A percentile compares a stretch with the other conserved stretches of the same genome.
Conservation (phyloP, 768 basidiomycete genomes). For the Lactarius indigo region DNA sequence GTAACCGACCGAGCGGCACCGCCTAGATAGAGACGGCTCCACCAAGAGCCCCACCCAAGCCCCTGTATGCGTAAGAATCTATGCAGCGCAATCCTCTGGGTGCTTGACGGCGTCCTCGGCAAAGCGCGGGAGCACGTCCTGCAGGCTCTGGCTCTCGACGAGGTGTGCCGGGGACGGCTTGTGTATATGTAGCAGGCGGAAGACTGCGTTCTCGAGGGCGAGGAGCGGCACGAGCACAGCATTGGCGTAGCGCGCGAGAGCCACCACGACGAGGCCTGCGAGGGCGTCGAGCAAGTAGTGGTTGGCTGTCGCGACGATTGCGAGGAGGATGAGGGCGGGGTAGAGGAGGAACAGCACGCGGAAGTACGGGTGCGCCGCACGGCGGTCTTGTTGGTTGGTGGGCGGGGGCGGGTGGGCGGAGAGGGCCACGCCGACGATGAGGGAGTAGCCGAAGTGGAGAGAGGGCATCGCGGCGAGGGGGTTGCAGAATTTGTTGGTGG, state of each 20-base stretch:
- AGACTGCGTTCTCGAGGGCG: slow-evolving; percentile 11
- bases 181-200: slow-evolving; percentile 11
- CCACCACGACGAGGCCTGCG: slow-evolving; percentile 11
- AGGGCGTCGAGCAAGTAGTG: slow-evolving; percentile 21
- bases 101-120: not conserved
- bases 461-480: slow-evolving; percentile 21
- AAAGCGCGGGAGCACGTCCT: slow-evolving; percentile 7
- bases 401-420: not conserved
- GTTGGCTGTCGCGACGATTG: slow-evolving; percentile 20
- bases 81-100: not conserved
- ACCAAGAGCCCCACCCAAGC: not conserved
- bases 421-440: slow-evolving; percentile 20
- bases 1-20: not conserved
- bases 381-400: too few relatives aligned
- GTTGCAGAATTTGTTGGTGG: slow-evolving; percentile 21
- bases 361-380: not conserved
- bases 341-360: slow-evolving; percentile 16
- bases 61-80: not conserved
- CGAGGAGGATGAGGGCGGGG: slow-evolving; percentile 15
- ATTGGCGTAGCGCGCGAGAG: slow-evolving; percentile 11
- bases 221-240: slow-evolving; percentile 10
- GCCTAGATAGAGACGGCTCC: not conserved
- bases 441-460: slow-evolving; percentile 18
- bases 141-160: not conserved
- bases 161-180: slow-evolving; percentile 3